These are phyloP conservation scores for Saccharomycopsis babjevae DNA, from an alignment of 805 yeast species.

Conservation along the genomic window DNA sequence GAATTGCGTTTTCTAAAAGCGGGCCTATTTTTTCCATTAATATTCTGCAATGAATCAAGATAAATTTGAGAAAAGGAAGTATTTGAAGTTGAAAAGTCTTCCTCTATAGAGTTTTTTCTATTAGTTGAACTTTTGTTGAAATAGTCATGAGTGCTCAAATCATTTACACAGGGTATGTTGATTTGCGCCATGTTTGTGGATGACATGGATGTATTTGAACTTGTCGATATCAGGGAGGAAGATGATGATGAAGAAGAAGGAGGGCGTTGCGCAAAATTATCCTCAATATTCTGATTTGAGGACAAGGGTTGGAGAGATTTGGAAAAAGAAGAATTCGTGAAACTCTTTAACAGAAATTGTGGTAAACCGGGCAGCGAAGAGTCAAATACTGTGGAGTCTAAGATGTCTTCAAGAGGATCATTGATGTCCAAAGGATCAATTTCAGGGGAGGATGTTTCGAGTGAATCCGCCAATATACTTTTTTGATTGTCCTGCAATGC, in stretches of 20 bases:
- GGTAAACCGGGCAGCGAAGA: neutral
- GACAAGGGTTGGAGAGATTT: neutral
- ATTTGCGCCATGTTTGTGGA: neutral
- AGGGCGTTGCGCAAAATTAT: neutral
- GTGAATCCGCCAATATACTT: neutral
- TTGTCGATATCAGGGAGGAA: neutral
- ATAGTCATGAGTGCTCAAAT: no score
- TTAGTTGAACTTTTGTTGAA: no score
- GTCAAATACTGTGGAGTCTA: neutral
- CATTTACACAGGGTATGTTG: neutral
- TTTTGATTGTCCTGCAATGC: neutral
- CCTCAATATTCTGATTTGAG: neutral
- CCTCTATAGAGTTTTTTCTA: neutral
- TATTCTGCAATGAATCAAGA: neutral
- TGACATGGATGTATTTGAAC: neutral
- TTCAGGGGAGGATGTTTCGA: neutral
- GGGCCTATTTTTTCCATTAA: neutral
- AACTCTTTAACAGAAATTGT: neutral
- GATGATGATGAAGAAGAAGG: neutral
- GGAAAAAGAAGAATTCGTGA: neutral
- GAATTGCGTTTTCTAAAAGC: neutral
- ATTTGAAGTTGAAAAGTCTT: neutral
- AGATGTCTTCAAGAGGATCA: neutral
- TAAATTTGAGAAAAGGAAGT: neutral
- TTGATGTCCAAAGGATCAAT: neutral